phyloP scores from a whole-genome alignment of 371 early-diverging fungal genomes.

The Rhizomucor pusillus region DNA sequence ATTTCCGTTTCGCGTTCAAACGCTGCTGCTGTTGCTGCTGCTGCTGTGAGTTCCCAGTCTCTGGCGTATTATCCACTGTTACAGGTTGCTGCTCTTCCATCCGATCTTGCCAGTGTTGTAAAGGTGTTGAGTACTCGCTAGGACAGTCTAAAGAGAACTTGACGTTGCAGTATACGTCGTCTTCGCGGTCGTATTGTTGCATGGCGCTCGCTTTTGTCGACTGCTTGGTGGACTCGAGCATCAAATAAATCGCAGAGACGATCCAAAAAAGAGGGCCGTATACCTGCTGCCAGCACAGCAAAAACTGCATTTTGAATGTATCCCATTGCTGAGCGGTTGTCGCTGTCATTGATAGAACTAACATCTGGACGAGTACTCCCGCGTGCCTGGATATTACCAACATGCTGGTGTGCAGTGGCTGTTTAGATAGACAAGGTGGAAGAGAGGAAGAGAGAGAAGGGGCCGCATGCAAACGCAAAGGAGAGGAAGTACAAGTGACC shows the following conservation, averaged over 20 bases:
- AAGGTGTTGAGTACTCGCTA: too few relatives aligned
- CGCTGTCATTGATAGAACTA: neutral
- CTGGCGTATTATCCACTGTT: too few relatives aligned
- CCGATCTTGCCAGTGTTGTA: too few relatives aligned
- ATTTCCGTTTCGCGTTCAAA: too few relatives aligned
- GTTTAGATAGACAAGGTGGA: neutral
- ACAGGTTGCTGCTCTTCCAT: too few relatives aligned
- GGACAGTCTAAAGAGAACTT: too few relatives aligned
- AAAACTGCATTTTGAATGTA: slow-evolving; percentile 9
- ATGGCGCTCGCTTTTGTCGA: neutral
- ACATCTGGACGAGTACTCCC: too few relatives aligned
- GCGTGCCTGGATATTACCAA: too few relatives aligned
- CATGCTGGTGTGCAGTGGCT: too few relatives aligned
- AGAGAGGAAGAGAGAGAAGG: neutral
- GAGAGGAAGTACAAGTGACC: neutral
- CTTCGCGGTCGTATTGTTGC: neutral
- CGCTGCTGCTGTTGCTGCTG: too few relatives aligned
- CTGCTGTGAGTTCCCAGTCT: too few relatives aligned
- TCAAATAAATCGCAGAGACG: slow-evolving; percentile 6
- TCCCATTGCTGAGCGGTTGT: neutral
- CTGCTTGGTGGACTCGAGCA: slow-evolving; percentile 3
- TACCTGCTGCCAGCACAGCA: slow-evolving; percentile 28
- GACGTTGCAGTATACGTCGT: too few relatives aligned
- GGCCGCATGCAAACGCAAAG: neutral
- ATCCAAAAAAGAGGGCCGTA: slow-evolving; percentile 35